Evolutionary conservation across 2,329 filamentous ascomycete species (phyloP).

Genomic region (Cordyceps javanica): DNA sequence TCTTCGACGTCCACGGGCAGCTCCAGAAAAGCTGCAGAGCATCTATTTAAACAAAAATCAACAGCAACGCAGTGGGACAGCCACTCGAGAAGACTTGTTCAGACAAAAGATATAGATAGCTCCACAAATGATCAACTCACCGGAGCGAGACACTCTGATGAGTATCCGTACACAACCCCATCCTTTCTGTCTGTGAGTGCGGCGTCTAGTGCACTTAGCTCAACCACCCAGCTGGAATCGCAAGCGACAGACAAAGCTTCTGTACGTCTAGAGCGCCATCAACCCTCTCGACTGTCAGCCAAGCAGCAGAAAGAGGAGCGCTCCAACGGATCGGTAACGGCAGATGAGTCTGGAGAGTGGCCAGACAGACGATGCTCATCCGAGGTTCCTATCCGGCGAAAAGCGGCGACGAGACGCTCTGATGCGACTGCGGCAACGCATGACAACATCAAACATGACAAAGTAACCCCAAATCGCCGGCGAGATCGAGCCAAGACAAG

Average conservation of each 20-base stretch:
- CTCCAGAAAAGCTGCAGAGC: conserved; percentile 26
- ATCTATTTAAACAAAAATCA: conserved; percentile 25
- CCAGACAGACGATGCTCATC: conserved; percentile 2
- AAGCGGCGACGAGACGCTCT: conserved; percentile 17
- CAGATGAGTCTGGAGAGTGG: conserved; percentile 17
- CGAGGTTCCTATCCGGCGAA: conserved; percentile 12
- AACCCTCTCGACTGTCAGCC: neutral
- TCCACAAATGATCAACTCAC: conserved; percentile 21
- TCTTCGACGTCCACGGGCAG: conserved; percentile 16
- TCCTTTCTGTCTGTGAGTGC: conserved; percentile 49
- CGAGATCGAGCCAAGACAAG: conserved; percentile 14
- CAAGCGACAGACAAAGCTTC: neutral
- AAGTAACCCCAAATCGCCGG: conserved; percentile 17
- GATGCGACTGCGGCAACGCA: conserved; percentile 7
- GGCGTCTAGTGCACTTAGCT: conserved; percentile 48
- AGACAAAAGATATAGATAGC: conserved; percentile 28
- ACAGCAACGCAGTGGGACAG: conserved; percentile 46
- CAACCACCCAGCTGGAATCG: conserved; percentile 18
- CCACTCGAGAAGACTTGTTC: conserved; percentile 45
- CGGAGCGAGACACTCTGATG: conserved; percentile 32
- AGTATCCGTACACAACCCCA: conserved; percentile 31
- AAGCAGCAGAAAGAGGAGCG: conserved; percentile 13
- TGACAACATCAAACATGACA: conserved; percentile 15
- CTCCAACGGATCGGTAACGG: conserved; percentile 15
- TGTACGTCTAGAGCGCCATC: neutral